phyloP scores from a whole-genome alignment of 441 rosid species.

The Dalechampia spathulata region DNA sequence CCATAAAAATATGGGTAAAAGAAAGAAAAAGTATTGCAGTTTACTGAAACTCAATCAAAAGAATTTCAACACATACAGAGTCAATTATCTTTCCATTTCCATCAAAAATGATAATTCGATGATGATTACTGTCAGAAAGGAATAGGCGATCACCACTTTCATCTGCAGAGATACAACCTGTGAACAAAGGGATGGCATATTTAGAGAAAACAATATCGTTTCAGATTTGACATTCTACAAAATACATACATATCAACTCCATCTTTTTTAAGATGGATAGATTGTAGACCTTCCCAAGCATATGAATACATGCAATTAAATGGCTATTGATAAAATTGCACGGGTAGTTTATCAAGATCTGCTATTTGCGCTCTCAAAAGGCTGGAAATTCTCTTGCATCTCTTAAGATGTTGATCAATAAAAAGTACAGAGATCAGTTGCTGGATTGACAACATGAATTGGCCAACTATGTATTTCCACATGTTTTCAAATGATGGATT shows the following conservation, averaged over 20 bases:
- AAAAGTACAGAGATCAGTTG: background rate
- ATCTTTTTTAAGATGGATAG: background rate
- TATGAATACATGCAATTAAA: too few relatives aligned
- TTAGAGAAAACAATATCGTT: slow-evolving; percentile 20
- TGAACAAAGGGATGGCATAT: slow-evolving; percentile 14
- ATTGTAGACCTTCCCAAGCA: too few relatives aligned
- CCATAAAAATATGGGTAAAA: too few relatives aligned
- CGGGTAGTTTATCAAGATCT: too few relatives aligned
- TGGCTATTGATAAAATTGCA: too few relatives aligned
- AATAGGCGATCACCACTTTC: slow-evolving; percentile 56
- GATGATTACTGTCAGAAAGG: slow-evolving; percentile 95
- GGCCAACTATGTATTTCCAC: background rate
- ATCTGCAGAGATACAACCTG: slow-evolving; percentile 80
- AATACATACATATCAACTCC: background rate
- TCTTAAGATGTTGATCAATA: background rate
- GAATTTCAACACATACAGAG: slow-evolving; percentile 47
- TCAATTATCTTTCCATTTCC: slow-evolving; percentile 66
- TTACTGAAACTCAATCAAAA: background rate
- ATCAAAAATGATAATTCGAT: slow-evolving; percentile 63
- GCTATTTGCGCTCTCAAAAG: background rate
- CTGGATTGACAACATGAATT: background rate
- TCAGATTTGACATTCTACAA: too few relatives aligned
- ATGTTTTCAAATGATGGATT: background rate
- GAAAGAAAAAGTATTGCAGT: background rate
- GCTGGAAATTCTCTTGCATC: background rate